Conservation (phyloP, 139 green algal species). For the Closterium sp. region DNA sequence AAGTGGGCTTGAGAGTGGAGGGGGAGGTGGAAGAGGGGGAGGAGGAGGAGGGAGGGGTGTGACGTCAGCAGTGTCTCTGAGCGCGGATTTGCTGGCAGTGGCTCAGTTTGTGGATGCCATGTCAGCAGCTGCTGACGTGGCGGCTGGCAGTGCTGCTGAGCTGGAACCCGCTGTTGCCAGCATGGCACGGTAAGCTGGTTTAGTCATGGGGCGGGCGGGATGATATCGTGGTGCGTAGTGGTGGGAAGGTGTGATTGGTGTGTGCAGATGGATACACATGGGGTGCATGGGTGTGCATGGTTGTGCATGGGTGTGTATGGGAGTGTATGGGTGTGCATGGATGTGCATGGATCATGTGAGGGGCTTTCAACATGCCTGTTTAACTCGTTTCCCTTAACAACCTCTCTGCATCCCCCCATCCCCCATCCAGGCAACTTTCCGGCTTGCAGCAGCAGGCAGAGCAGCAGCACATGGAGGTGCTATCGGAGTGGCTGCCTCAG, state of each 20-base stretch:
- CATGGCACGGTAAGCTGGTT: neutral
- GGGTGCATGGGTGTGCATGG: no score
- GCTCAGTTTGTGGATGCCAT: neutral
- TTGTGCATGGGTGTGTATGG: no score
- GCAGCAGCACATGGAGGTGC: neutral
- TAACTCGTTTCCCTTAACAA: no score
- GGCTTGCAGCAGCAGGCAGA: neutral
- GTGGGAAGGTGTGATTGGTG: neutral
- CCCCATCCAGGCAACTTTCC: neutral
- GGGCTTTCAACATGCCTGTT: no score
- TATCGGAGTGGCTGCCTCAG: neutral
- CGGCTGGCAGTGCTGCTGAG: neutral
- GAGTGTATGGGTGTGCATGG: no score
- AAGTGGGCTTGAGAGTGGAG: neutral
- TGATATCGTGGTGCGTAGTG: neutral
- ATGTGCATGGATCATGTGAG: no score
- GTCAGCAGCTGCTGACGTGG: neutral
- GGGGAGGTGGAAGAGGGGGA: neutral
- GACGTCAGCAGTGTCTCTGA: neutral
- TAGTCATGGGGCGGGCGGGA: neutral
- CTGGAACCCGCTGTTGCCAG: neutral
- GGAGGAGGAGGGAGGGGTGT: neutral
- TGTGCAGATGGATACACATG: neutral
- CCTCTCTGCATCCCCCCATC: neutral
- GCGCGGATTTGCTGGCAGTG: neutral